Conservation (phyloP, 305 asterid genomes). For the Fraxinus latifolia region DNA sequence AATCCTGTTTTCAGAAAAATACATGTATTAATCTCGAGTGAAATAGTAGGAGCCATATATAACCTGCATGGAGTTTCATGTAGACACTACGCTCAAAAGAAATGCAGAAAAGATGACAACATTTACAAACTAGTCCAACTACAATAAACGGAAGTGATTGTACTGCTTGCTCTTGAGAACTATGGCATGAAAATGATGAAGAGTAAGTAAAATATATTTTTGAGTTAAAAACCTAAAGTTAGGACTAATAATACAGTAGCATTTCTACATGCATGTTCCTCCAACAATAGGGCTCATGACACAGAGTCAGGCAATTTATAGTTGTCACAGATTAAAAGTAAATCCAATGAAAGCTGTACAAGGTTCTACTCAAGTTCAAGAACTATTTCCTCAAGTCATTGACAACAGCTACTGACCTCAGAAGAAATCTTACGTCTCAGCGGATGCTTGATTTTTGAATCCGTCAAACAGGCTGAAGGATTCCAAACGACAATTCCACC, state of each 20-base stretch:
- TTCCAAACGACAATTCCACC: conserved; percentile 93
- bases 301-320: not conserved
- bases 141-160: not conserved
- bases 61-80: not conserved
- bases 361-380: not conserved
- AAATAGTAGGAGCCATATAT: not conserved
- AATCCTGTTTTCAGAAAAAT: conserved; percentile 55
- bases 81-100: not conserved
- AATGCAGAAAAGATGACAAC: conserved; percentile 5
- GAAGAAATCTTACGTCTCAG: conserved; percentile 55
- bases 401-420: conserved; percentile 50
- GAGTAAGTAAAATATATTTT: not conserved
- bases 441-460: conserved; percentile 33
- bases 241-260: not conserved
- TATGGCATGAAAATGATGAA: not conserved
- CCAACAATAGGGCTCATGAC: not conserved
- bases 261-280: not conserved
- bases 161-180: not conserved
- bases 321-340: not conserved
- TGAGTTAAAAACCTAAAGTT: not conserved
- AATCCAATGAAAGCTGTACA: not conserved
- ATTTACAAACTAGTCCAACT: not conserved
- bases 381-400: not conserved
- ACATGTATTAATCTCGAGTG: conserved; percentile 19
- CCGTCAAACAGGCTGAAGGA: conserved; percentile 63